A percentile compares a stretch with the other conserved stretches of the same genome.
These are phyloP conservation scores for Platismatia glauca DNA, from an alignment of 495 filamentous ascomycete genomes.

Conservation along the genomic window DNA sequence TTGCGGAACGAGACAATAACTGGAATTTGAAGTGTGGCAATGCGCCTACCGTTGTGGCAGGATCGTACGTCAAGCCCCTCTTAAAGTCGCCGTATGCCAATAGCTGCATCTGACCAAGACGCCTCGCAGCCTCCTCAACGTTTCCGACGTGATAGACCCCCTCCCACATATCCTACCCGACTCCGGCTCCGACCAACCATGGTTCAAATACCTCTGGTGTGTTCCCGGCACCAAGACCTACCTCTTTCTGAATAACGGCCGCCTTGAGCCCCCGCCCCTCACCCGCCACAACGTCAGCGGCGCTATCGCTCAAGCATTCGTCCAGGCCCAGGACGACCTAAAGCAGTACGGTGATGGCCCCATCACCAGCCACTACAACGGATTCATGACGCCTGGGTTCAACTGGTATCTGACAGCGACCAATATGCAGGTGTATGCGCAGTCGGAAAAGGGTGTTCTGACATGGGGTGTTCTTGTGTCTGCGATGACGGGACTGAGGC, in stretches of 20 bases:
- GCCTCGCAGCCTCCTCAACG: neutral
- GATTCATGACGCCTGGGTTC: neutral
- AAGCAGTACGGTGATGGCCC: neutral
- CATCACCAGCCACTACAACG: neutral
- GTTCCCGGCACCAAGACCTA: neutral
- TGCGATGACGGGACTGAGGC: neutral
- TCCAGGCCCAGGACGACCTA: neutral
- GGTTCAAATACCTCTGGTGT: conserved; percentile 8
- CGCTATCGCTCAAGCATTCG: neutral
- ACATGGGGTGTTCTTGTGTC: neutral
- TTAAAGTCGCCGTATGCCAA: neutral
- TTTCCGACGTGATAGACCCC: neutral
- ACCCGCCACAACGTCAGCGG: neutral
- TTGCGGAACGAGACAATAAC: neutral
- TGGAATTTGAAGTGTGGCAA: conserved; percentile 5
- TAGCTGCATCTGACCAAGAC: neutral
- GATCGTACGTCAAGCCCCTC: neutral
- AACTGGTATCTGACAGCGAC: neutral
- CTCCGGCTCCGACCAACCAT: conserved; percentile 5
- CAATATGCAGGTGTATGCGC: neutral
- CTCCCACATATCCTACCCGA: neutral
- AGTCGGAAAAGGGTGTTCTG: neutral
- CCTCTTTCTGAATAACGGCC: conserved; percentile 2
- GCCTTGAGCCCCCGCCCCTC: neutral
- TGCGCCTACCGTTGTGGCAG: neutral